Conservation (phyloP, 2,329 filamentous ascomycete species). For the Stachybotrys chlorohalonatus region DNA sequence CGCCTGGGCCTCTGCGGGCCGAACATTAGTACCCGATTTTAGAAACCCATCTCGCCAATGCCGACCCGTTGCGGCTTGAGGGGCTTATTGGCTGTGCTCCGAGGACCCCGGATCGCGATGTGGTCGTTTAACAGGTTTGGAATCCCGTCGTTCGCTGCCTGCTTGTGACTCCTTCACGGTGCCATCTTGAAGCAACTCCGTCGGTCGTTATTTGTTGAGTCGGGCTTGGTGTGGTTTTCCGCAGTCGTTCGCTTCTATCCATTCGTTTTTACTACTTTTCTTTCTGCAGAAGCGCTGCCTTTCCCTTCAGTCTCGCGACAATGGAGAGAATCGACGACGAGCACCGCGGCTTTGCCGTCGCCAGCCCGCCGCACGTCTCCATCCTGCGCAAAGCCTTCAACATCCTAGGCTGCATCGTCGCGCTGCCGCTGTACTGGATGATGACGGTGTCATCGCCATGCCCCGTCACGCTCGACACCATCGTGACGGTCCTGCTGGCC, state of each 20-base stretch:
- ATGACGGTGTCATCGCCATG: constrained; percentile 11
- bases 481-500: constrained; percentile 10
- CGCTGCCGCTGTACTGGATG: constrained; percentile 9
- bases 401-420: constrained; percentile 9
- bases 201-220: not conserved
- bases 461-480: constrained; percentile 12
- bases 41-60: not conserved
- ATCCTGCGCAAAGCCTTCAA: constrained; percentile 8
- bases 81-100: not conserved
- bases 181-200: not conserved
- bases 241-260: not conserved
- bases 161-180: not conserved
- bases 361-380: constrained; percentile 5
- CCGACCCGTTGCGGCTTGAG: not conserved
- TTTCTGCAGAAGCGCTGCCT: not conserved
- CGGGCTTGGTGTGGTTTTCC: not conserved
- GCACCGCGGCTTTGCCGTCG: not conserved
- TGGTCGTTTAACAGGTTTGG: not conserved
- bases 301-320: not conserved
- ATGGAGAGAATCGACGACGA: not conserved
- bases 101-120: not conserved
- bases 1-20: too few species aligned
- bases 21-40: not conserved
- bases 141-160: not conserved
- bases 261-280: not conserved